A percentile compares a stretch with the other conserved stretches of the same genome.
Conservation (phyloP, 225 moss, liverwort and hornwort genomes). For the Straminergon stramineum region DNA sequence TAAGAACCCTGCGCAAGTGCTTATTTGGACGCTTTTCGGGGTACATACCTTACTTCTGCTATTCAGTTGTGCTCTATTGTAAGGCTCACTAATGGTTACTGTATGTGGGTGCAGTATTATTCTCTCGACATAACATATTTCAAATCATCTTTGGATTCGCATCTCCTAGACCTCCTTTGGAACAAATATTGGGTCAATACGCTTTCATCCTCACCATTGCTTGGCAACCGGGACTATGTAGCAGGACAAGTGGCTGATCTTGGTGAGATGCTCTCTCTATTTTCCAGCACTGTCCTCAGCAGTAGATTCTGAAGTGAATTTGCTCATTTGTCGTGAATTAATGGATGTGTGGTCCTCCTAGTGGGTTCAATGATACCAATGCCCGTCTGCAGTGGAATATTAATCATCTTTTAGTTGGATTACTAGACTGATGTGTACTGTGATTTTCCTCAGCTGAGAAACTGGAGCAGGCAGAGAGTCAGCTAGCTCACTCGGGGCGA, state of each 20-base stretch:
- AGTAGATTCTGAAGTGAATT: neutral
- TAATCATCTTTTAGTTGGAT: neutral
- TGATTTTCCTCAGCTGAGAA: conserved; percentile 71
- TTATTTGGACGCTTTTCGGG: neutral
- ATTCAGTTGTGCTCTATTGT: neutral
- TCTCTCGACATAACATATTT: conserved; percentile 91
- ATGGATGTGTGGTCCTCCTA: neutral
- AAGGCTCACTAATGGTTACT: neutral
- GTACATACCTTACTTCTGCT: neutral
- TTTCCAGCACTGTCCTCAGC: neutral
- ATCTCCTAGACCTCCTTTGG: conserved; percentile 84
- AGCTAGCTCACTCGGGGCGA: conserved; percentile 90
- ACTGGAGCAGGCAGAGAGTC: conserved; percentile 93
- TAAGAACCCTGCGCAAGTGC: neutral
- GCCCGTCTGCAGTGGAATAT: neutral
- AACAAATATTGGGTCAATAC: conserved; percentile 99
- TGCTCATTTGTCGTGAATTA: neutral
- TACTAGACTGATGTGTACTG: neutral
- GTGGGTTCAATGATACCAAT: neutral
- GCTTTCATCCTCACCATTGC: conserved; percentile 87
- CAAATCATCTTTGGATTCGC: conserved; percentile 88
- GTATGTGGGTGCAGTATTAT: conserved; percentile 62
- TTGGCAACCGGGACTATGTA: conserved; percentile 90
- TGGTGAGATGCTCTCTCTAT: conserved; percentile 27
- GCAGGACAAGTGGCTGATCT: conserved; percentile 97